These are phyloP conservation scores for Citeromyces matritensis DNA, from an alignment of 805 yeast genomes.

Conservation along the genomic window DNA sequence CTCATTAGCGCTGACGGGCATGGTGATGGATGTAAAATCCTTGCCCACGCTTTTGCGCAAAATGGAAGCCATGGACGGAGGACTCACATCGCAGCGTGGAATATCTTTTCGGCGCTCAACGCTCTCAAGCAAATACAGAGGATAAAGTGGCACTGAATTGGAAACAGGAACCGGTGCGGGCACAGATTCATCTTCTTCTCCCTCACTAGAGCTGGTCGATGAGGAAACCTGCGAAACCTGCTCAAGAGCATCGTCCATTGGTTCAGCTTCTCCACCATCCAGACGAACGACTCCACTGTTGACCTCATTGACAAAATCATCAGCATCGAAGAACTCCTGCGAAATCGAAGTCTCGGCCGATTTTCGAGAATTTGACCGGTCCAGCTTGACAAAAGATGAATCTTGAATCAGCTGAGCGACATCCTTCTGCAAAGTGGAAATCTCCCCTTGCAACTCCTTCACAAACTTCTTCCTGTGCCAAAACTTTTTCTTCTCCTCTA, in stretches of 20 bases:
- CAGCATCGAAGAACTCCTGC: constrained; percentile 56
- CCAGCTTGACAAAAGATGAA: too few species aligned
- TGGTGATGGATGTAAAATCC: constrained; percentile 69
- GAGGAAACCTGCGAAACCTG: constrained; percentile 2
- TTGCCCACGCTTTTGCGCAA: constrained; percentile 87
- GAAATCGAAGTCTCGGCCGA: constrained; percentile 10
- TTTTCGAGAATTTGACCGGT: too few species aligned
- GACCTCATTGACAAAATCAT: constrained; percentile 36
- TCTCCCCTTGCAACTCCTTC: too few species aligned
- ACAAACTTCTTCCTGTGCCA: too few species aligned
- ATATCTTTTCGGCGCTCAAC: constrained; percentile 45
- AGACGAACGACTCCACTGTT: constrained; percentile 43
- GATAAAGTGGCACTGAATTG: constrained; percentile 27
- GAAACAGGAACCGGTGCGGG: background rate
- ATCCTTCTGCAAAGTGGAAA: too few species aligned
- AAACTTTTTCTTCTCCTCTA: too few species aligned
- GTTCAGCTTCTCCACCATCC: constrained; percentile 12
- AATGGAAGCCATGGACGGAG: constrained; percentile 72
- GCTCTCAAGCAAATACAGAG: constrained; percentile 36
- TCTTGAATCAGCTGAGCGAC: too few species aligned
- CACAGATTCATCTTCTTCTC: constrained; percentile 6
- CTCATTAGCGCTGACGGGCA: constrained; percentile 93
- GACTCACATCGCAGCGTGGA: constrained; percentile 41
- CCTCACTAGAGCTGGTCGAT: constrained; percentile 2
- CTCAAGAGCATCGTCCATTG: constrained; percentile 1